Base-by-base conservation (phyloP, 352 stramenopile species). In the Globisporangium sylvaticum region DNA sequence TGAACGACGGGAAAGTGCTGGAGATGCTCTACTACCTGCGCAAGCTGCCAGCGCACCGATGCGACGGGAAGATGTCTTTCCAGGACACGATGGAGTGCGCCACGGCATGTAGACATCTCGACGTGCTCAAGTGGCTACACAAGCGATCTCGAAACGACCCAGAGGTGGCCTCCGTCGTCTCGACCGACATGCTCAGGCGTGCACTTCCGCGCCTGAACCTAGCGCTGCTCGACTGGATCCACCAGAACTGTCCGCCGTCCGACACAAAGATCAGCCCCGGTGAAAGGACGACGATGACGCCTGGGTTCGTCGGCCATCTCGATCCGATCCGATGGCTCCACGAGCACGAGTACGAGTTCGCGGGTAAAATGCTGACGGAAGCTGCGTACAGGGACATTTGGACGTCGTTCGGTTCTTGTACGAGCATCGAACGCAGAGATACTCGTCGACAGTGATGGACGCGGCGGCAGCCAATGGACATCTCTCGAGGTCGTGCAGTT, bases 261-360 rank as follows among this genome's bases (percentile, higher is more conserved):
- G 22, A 55, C 9, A 10, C 4, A 10, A 4, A 20, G 22, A 55
- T 18, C 48, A 7, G 48, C n/a, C 12, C 8, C 18, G 24, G 7
- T 46, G 29, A 37, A 18, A 60, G 7, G 20, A 44, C 9, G 48
- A 55, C 15, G 9, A 44, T 9, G 22, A 55, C 48, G 31, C 18
- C 12, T 20, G 29, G 18, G 55, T 37, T 27, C 7, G 24, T 60
- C 29, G 55, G 55, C 7, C 18, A 46, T 37, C 42, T 64, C 25
- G 37, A 64, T n/a, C 27, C 34, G 15, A 24, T 56, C 25, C 24
- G 15, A 27, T 64, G 58, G 58, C 39, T 64, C 15, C 58, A 64
- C n/a, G 32, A 42, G 22, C 42, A 54, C 39, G 27, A 25, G 14
- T 54, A 42, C 39, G 22, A 18, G 24, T 53, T 50, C 12, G 7